phyloP scores from a whole-genome alignment of 2,329 filamentous ascomycete species.

The Epichloe aotearoae region DNA sequence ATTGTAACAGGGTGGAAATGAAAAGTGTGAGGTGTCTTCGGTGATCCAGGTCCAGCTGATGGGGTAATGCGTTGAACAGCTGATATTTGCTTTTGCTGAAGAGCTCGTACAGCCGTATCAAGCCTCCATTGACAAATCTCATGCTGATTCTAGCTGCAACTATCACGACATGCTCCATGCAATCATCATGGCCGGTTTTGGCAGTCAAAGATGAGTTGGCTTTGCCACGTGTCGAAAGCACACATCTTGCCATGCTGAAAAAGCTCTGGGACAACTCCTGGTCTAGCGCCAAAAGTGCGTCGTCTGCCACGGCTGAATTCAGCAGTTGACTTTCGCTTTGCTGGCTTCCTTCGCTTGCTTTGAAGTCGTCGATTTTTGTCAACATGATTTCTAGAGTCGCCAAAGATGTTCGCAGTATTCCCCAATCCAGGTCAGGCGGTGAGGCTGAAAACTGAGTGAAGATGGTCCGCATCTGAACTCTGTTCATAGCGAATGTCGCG shows the following conservation, averaged over 20 bases:
- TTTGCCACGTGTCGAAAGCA: constrained; percentile 16
- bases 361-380: constrained; percentile 29
- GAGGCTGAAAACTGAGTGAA: constrained; percentile 34
- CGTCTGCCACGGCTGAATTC: constrained; percentile 31
- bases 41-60: constrained; percentile 25
- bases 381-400: constrained; percentile 36
- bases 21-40: constrained; percentile 39
- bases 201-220: constrained; percentile 7
- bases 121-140: constrained; percentile 30
- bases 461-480: constrained; percentile 35
- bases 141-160: constrained; percentile 34
- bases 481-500: constrained; percentile 36
- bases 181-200: constrained; percentile 16
- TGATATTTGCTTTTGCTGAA: constrained; percentile 35
- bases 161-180: constrained; percentile 30
- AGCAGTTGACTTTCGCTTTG: constrained; percentile 23
- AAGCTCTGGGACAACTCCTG: constrained; percentile 32
- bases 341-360: constrained; percentile 24
- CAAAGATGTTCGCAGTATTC: constrained; percentile 29
- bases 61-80: constrained; percentile 32
- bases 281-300: constrained; percentile 34
- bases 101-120: constrained; percentile 30
- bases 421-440: constrained; percentile 33
- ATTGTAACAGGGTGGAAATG: constrained; percentile 33
- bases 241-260: constrained; percentile 32